These are phyloP conservation scores for Albizia julibrissin DNA, from an alignment of 306 rosid species.

Conservation along the genomic window DNA sequence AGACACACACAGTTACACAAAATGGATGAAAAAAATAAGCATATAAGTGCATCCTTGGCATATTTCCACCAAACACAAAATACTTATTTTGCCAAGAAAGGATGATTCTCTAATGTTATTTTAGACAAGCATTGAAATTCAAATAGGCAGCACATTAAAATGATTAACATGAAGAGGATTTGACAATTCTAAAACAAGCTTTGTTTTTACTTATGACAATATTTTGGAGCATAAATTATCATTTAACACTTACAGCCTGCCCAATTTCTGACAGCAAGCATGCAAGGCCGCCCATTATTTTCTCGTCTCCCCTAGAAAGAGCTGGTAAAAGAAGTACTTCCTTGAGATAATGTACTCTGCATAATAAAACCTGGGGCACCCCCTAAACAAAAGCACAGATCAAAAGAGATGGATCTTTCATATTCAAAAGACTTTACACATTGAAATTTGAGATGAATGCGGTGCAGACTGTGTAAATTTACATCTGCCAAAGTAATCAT, in stretches of 20 bases:
- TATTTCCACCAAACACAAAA: slow-evolving; percentile 18
- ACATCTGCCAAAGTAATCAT: slow-evolving; percentile 1
- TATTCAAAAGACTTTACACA: background rate
- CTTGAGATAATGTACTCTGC: slow-evolving; percentile 82
- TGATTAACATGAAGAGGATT: slow-evolving; percentile 18
- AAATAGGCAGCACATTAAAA: slow-evolving; percentile 21
- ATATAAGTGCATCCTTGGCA: background rate
- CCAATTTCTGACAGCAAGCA: slow-evolving; percentile 94
- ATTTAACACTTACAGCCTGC: slow-evolving; percentile 76
- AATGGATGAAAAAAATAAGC: background rate
- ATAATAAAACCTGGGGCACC: slow-evolving; percentile 80
- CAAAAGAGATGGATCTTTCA: slow-evolving; percentile 31
- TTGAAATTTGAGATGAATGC: slow-evolving; percentile 7
- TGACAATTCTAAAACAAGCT: slow-evolving; percentile 21
- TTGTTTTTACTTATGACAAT: background rate
- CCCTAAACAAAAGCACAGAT: slow-evolving; percentile 68
- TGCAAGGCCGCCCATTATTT: slow-evolving; percentile 85
- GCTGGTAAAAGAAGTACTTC: slow-evolving; percentile 88
- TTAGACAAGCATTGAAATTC: slow-evolving; percentile 21
- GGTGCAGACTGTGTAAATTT: background rate
- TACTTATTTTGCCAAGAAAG: background rate
- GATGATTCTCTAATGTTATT: background rate
- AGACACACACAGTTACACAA: slow-evolving; percentile 20
- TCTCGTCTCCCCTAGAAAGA: slow-evolving; percentile 73
- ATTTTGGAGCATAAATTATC: slow-evolving; percentile 25